Conservation (phyloP, 495 filamentous ascomycete species). For the Penicillium waksmanii region DNA sequence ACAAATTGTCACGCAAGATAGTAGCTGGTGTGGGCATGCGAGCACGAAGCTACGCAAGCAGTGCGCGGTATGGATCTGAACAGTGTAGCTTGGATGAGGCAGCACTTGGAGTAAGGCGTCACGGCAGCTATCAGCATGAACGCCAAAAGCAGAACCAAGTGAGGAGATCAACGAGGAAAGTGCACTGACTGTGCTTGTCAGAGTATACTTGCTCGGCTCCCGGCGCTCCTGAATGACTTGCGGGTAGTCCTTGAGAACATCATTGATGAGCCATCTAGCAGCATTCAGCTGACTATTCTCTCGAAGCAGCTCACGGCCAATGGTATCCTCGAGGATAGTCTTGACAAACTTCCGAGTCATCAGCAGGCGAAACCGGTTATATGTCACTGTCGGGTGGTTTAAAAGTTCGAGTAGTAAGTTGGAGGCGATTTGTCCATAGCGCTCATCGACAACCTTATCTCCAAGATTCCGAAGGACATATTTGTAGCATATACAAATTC, state of each 20-base stretch:
- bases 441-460: conserved; percentile 74
- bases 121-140: conserved; percentile 76
- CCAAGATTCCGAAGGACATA: conserved; percentile 75
- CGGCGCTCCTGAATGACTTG: conserved; percentile 88
- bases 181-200: conserved; percentile 79
- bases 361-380: conserved; percentile 86
- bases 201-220: conserved; percentile 84
- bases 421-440: conserved; percentile 77
- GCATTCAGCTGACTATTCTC: conserved; percentile 85
- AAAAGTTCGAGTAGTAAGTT: conserved; percentile 82
- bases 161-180: conserved; percentile 76
- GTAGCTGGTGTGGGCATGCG: conserved; percentile 86
- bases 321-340: conserved; percentile 79
- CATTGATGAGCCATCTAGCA: conserved; percentile 80
- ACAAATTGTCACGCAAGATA: conserved; percentile 90
- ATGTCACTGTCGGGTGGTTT: conserved; percentile 71
- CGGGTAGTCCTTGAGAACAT: conserved; percentile 91
- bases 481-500: conserved; percentile 85
- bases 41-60: conserved; percentile 86
- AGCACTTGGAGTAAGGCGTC: conserved; percentile 90
- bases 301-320: conserved; percentile 80
- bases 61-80: conserved; percentile 85
- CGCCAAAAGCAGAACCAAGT: conserved; percentile 78
- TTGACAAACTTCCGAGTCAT: conserved; percentile 85
- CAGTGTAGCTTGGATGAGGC: conserved; percentile 93